Percentiles rank a stretch among this genome's conserved stretches.
Conservation (phyloP, 2,329 filamentous ascomycete genomes). For the Pseudogymnoascus destructans region DNA sequence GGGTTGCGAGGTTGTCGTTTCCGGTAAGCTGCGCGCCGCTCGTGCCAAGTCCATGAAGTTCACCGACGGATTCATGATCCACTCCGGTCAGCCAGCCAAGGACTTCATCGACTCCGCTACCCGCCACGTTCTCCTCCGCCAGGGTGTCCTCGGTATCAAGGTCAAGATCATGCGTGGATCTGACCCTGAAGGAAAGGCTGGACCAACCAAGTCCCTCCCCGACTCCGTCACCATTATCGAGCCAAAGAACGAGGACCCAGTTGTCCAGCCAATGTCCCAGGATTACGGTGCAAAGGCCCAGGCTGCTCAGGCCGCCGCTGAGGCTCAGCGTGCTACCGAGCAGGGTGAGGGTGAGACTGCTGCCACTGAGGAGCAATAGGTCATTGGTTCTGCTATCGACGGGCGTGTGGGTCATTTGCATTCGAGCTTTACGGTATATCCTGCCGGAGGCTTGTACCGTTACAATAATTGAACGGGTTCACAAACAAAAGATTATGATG, state of each 20-base stretch:
- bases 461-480: constrained; percentile 21
- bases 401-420: constrained; percentile 25
- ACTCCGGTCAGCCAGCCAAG: constrained; percentile 98
- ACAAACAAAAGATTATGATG: constrained; percentile 11
- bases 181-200: constrained; percentile 98
- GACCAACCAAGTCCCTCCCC: constrained; percentile 91
- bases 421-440: constrained; percentile 20
- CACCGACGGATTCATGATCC: constrained; percentile 99
- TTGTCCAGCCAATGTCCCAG: constrained; percentile 90
- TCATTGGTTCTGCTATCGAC: constrained; percentile 17
- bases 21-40: constrained; percentile 95
- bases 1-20: constrained; percentile 99
- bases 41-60: constrained; percentile 99
- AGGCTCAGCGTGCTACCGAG: constrained; percentile 42
- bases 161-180: constrained; percentile 99
- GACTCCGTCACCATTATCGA: constrained; percentile 99
- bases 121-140: constrained; percentile 97
- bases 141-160: constrained; percentile 99
- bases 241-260: constrained; percentile 97
- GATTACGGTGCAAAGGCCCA: constrained; percentile 94
- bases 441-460: constrained; percentile 23
- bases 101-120: constrained; percentile 99
- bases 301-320: constrained; percentile 54
- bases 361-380: constrained; percentile 28
- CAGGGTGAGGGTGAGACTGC: constrained; percentile 38